These are phyloP conservation scores for Miscanthus sacchariflorus DNA, from an alignment of 202 grass and related monocot species.

Conservation along the genomic window DNA sequence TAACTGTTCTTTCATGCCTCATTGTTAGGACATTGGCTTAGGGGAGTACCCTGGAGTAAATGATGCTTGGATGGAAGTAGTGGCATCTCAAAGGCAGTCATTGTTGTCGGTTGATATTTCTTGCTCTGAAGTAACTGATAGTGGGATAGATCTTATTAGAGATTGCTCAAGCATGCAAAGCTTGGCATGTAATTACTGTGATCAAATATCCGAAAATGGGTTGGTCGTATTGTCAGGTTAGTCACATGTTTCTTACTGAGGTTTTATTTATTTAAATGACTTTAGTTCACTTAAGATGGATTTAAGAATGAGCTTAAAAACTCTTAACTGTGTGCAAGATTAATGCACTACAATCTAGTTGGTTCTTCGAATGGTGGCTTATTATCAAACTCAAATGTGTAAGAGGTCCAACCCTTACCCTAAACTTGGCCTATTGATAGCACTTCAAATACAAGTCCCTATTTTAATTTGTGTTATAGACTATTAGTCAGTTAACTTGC, in stretches of 20 bases:
- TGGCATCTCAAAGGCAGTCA: constrained; percentile 85
- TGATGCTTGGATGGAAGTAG: constrained; percentile 88
- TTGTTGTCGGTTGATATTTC: constrained; percentile 89
- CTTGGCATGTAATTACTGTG: constrained; percentile 89
- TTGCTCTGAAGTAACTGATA: constrained; percentile 88
- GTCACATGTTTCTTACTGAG: constrained; percentile 23
- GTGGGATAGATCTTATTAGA: constrained; percentile 74
- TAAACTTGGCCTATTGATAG: constrained; percentile 20
- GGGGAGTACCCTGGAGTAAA: constrained; percentile 92
- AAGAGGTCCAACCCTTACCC: not conserved
- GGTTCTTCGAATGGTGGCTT: constrained; percentile 21
- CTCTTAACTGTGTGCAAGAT: not conserved
- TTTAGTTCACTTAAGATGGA: not conserved
- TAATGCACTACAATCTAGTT: not conserved
- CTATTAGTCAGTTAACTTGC: not conserved
- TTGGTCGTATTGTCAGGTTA: constrained; percentile 74
- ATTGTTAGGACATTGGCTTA: constrained; percentile 71
- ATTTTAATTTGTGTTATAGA: not conserved
- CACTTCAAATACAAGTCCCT: not conserved
- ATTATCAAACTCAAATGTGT: constrained; percentile 15
- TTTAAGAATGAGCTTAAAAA: constrained; percentile 30
- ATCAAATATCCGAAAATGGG: constrained; percentile 77
- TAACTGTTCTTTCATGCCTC: constrained; percentile 21
- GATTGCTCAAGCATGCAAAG: constrained; percentile 75
- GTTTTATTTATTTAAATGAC: constrained; percentile 7